phyloP scores from a whole-genome alignment of 2,329 filamentous ascomycete genomes.

The Verticillium longisporum region DNA sequence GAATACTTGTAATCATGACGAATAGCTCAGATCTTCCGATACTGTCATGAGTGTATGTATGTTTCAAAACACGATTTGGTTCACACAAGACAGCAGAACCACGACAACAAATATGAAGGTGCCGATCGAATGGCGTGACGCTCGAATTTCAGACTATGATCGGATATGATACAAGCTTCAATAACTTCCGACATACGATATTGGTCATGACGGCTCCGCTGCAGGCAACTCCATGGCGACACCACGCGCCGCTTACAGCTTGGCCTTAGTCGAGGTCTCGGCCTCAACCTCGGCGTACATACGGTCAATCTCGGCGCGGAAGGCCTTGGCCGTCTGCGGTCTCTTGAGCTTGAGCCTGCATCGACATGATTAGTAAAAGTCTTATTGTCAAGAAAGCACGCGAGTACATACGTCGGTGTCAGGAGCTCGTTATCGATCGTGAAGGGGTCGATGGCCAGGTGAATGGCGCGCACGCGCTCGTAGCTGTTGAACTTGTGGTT shows the following conservation, averaged over 20 bases:
- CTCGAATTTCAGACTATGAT: neutral
- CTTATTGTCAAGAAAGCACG: too few species aligned
- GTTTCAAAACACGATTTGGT: too few species aligned
- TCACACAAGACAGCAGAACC: too few species aligned
- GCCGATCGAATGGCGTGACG: neutral
- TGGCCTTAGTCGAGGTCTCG: constrained; percentile 31
- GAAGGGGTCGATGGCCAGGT: constrained; percentile 82
- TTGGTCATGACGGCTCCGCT: neutral
- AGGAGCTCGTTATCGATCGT: constrained; percentile 86
- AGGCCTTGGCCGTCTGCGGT: constrained; percentile 46
- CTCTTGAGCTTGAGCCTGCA: constrained; percentile 54
- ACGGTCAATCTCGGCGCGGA: constrained; percentile 43
- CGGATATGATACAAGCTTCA: neutral
- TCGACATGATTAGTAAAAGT: neutral
- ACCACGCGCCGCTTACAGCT: constrained; percentile 26
- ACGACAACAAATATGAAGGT: neutral
- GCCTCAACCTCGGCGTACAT: constrained; percentile 50
- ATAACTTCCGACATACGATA: neutral
- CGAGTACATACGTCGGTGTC: constrained; percentile 70
- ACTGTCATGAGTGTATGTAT: too few species aligned
- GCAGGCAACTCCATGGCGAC: neutral
- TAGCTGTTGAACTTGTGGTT: constrained; percentile 88
- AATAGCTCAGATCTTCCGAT: too few species aligned
- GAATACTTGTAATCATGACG: too few species aligned
- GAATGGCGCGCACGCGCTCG: constrained; percentile 70